Conservation (phyloP, 352 stramenopile species). For the Peronospora belbahrii region DNA sequence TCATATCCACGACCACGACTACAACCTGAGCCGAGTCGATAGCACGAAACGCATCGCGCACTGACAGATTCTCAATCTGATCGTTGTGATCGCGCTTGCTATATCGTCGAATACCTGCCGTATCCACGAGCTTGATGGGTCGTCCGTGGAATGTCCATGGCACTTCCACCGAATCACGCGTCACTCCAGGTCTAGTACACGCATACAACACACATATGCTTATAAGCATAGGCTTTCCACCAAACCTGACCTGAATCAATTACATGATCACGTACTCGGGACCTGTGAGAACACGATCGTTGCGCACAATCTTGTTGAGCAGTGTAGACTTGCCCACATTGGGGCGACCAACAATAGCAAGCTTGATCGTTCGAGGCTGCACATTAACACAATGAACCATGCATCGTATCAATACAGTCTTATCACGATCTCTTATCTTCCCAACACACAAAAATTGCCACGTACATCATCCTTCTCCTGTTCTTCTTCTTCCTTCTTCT, state of each 20-base stretch:
- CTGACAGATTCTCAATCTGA: slow-evolving; percentile 80
- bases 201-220: background rate
- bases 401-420: too few species aligned
- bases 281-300: slow-evolving; percentile 70
- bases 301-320: slow-evolving; percentile 76
- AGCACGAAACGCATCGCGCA: slow-evolving; percentile 71
- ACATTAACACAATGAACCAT: background rate
- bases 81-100: slow-evolving; percentile 80
- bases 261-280: slow-evolving; percentile 50
- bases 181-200: slow-evolving; percentile 57
- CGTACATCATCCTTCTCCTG: slow-evolving; percentile 57
- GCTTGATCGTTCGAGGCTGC: slow-evolving; percentile 57
- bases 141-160: slow-evolving; percentile 65
- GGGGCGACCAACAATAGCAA: slow-evolving; percentile 70
- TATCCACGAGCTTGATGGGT: slow-evolving; percentile 77
- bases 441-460: background rate
- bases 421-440: background rate
- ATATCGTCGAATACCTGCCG: slow-evolving; percentile 72
- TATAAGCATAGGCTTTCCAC: background rate
- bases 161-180: slow-evolving; percentile 75
- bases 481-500: slow-evolving; percentile 20
- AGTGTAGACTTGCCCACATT: slow-evolving; percentile 81
- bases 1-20: slow-evolving; percentile 79
- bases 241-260: background rate
- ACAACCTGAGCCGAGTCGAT: slow-evolving; percentile 79